Conservation (phyloP, 257 asterid species). For the Ilex asprella region DNA sequence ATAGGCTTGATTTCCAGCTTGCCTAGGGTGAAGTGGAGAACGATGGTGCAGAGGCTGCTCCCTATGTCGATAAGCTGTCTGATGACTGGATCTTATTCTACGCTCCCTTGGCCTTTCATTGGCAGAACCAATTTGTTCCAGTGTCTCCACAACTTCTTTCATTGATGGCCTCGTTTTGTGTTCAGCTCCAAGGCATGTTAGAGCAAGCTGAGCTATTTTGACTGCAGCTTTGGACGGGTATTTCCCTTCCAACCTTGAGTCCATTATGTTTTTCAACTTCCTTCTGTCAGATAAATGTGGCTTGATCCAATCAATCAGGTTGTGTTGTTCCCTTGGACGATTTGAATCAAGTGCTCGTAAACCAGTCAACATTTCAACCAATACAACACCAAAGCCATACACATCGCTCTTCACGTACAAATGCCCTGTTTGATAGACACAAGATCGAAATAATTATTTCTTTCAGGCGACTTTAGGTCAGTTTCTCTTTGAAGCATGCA, state of each 20-base stretch:
- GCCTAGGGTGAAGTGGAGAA: neutral
- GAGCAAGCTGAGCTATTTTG: slow-evolving; percentile 1
- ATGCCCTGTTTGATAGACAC: neutral
- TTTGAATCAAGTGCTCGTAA: neutral
- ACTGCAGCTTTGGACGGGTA: slow-evolving; percentile 1
- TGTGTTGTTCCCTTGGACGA: neutral
- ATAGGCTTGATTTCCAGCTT: neutral
- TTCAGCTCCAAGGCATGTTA: slow-evolving; percentile 4
- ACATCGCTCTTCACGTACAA: slow-evolving; percentile 4
- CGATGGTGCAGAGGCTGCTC: neutral
- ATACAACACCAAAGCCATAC: slow-evolving; percentile 3
- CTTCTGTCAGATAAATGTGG: neutral
- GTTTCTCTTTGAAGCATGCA: too few relatives aligned
- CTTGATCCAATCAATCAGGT: neutral
- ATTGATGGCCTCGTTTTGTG: slow-evolving; percentile 1
- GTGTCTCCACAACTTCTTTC: slow-evolving; percentile 2
- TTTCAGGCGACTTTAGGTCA: too few relatives aligned
- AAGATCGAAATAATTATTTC: too few relatives aligned
- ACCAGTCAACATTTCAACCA: neutral
- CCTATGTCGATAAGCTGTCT: neutral
- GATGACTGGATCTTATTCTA: neutral
- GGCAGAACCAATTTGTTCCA: neutral
- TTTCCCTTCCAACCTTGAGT: slow-evolving; percentile 1
- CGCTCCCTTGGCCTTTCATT: neutral
- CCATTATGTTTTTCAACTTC: neutral